A percentile compares a stretch with the other conserved stretches of the same genome.
Conservation (phyloP, 306 rosid species). For the Lathyrus oleraceus region DNA sequence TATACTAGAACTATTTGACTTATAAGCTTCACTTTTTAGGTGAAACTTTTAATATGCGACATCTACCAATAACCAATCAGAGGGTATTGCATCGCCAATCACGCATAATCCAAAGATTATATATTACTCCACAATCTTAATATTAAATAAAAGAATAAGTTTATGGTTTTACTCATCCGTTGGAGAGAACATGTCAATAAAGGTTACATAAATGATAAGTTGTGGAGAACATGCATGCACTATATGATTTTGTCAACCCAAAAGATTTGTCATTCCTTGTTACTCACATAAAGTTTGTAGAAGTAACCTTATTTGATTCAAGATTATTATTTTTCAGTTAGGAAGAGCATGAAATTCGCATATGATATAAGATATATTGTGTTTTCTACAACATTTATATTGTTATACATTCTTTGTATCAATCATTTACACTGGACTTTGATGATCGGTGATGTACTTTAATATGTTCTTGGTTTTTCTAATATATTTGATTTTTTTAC, state of each 20-base stretch:
- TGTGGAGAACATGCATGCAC: neutral
- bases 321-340: neutral
- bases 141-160: neutral
- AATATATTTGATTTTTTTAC: no score
- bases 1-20: neutral
- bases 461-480: no score
- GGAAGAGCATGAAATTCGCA: neutral
- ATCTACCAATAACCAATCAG: neutral
- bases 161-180: neutral
- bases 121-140: neutral
- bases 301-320: neutral
- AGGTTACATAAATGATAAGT: slow-evolving; percentile 10
- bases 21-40: neutral
- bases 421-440: no score
- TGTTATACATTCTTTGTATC: no score
- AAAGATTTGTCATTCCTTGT: neutral
- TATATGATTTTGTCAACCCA: slow-evolving; percentile 4
- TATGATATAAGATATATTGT: no score
- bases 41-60: neutral
- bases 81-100: neutral
- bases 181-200: neutral
- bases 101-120: neutral
- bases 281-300: slow-evolving; percentile 3
- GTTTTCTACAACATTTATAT: no score
- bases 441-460: no score